Evolutionary conservation across 2,329 filamentous ascomycete genomes (phyloP).

Genomic region (Fonsecaea pugnacius): DNA sequence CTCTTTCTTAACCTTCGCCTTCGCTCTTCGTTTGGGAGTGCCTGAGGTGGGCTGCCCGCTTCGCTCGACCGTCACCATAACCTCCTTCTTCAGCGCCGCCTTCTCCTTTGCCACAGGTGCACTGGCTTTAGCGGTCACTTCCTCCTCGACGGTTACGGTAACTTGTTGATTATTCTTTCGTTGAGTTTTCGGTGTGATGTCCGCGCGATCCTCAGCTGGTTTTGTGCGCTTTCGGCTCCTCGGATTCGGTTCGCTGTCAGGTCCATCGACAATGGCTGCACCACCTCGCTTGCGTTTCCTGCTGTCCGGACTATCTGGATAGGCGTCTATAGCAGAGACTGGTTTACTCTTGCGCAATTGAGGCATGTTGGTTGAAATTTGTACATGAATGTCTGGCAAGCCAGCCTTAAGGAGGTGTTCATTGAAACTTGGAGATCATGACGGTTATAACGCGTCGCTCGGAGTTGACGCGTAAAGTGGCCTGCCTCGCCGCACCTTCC

Average conservation of each 20-base stretch:
- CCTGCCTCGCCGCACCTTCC: slow-evolving; percentile 3
- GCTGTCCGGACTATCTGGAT: not conserved
- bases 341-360: slow-evolving; percentile 6
- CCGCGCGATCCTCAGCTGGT: not conserved
- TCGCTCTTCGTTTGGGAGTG: slow-evolving; percentile 2
- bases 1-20: slow-evolving; percentile 1
- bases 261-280: not conserved
- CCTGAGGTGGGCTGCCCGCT: slow-evolving; percentile 3
- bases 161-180: not conserved
- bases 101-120: slow-evolving; percentile 13
- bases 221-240: slow-evolving; percentile 15
- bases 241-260: slow-evolving; percentile 2
- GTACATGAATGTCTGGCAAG: not conserved
- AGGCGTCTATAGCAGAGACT: not conserved
- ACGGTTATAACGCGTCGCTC: not conserved
- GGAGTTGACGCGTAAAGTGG: slow-evolving; percentile 14
- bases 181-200: not conserved
- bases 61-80: slow-evolving; percentile 7
- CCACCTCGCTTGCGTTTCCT: slow-evolving; percentile 25
- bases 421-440: not conserved
- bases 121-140: not conserved
- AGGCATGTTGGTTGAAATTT: slow-evolving; percentile 12
- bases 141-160: slow-evolving; percentile 6
- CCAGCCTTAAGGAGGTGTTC: not conserved
- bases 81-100: slow-evolving; percentile 19